phyloP scores from a whole-genome alignment of 257 asterid genomes.

The Ocimum tenuiflorum region DNA sequence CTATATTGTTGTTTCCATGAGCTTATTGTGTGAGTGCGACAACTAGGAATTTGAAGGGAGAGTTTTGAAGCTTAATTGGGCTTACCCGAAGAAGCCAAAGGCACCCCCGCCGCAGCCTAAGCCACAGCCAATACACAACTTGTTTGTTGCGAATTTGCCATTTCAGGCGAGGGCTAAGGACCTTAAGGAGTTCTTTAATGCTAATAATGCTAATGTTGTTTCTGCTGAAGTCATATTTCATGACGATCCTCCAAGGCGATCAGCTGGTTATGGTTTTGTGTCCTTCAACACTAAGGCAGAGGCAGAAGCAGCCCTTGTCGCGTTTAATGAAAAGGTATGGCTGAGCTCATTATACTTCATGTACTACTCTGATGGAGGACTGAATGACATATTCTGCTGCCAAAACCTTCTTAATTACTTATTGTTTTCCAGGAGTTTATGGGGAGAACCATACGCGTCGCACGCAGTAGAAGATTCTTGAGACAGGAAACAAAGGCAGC shows the following conservation, averaged over 20 bases:
- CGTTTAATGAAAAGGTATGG: constrained; percentile 78
- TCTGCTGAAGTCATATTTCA: constrained; percentile 70
- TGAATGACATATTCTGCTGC: background rate
- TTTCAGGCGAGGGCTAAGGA: constrained; percentile 67
- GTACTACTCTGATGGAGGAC: background rate
- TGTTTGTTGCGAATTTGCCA: constrained; percentile 65
- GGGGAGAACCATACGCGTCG: constrained; percentile 73
- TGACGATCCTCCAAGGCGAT: constrained; percentile 63
- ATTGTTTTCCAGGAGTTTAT: constrained; percentile 61
- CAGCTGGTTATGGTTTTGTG: constrained; percentile 90
- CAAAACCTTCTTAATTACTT: constrained; percentile 4
- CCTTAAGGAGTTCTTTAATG: constrained; percentile 68
- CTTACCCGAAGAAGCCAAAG: constrained; percentile 53
- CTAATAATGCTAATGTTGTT: constrained; percentile 51
- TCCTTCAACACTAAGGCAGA: constrained; percentile 70
- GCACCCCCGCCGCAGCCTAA: constrained; percentile 34
- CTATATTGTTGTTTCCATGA: background rate
- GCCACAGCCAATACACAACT: constrained; percentile 58
- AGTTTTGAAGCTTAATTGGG: constrained; percentile 71
- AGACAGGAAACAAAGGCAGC: constrained; percentile 51
- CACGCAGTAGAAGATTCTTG: constrained; percentile 56
- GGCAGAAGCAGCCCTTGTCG: constrained; percentile 57
- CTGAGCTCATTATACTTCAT: background rate
- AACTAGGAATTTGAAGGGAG: constrained; percentile 75
- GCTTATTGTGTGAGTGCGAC: background rate